Conservation (phyloP, 352 stramenopile species). For the Pythium scleroteichum region DNA sequence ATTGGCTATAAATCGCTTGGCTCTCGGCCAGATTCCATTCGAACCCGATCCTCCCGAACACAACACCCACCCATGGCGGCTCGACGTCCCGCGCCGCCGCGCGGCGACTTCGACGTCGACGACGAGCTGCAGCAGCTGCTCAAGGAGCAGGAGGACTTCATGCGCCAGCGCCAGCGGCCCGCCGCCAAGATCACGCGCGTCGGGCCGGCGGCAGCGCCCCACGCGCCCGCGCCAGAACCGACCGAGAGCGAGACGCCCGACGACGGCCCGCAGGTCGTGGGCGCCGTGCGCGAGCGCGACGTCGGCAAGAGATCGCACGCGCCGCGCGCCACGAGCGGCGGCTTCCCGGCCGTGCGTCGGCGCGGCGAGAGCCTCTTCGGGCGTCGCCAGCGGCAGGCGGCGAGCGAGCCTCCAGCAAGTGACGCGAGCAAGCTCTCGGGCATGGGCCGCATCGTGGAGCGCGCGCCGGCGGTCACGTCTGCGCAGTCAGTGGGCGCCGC, state of each 20-base stretch:
- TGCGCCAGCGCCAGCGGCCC: constrained; percentile 54
- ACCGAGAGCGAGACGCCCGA: constrained; percentile 6
- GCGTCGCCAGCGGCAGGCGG: constrained; percentile 34
- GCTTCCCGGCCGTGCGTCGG: constrained; percentile 61
- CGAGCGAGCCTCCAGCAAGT: not conserved
- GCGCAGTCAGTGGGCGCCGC: not conserved
- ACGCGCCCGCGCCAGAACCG: constrained; percentile 2
- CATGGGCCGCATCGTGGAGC: constrained; percentile 29
- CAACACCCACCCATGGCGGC: constrained; percentile 8
- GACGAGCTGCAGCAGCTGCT: constrained; percentile 77
- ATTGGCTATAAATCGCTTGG: constrained; percentile 2
- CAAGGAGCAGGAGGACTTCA: constrained; percentile 80
- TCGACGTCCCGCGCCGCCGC: not conserved
- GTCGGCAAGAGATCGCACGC: constrained; percentile 41
- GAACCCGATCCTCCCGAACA: not conserved
- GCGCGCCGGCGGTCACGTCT: constrained; percentile 11
- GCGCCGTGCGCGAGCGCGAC: constrained; percentile 65
- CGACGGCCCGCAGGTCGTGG: constrained; percentile 45
- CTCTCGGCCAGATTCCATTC: no score
- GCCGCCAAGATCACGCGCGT: constrained; percentile 60
- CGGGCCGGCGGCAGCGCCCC: not conserved
- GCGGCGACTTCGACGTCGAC: constrained; percentile 60
- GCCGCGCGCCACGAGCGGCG: constrained; percentile 37
- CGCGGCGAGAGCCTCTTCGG: constrained; percentile 77
- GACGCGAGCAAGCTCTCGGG: constrained; percentile 21